Evolutionary conservation across 768 basidiomycete species (phyloP).

Genomic region (Aureoboletus auriporus): DNA sequence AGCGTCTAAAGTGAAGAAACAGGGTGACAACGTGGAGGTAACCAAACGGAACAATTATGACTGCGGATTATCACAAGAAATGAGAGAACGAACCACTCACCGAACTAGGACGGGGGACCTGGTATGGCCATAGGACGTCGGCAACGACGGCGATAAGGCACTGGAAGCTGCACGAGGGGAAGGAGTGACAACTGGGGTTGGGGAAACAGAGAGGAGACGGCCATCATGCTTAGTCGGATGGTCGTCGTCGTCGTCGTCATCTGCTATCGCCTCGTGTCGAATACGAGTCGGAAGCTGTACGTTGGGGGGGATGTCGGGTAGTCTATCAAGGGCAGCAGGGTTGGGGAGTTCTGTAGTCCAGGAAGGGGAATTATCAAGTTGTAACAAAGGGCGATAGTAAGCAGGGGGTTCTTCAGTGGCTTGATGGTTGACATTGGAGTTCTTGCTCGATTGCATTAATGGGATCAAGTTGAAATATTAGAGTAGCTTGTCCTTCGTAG

Average conservation of each 20-base stretch:
- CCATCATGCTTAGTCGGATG: constrained; percentile 27
- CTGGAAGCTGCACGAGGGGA: constrained; percentile 9
- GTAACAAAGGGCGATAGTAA: constrained; percentile 28
- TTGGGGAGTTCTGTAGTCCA: constrained; percentile 13
- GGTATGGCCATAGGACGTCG: constrained; percentile 19
- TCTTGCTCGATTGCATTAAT: constrained; percentile 30
- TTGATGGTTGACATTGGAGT: constrained; percentile 22
- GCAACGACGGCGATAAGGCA: constrained; percentile 13
- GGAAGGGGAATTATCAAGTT: constrained; percentile 28
- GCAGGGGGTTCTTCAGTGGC: constrained; percentile 14
- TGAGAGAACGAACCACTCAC: constrained; percentile 15
- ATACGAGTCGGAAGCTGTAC: constrained; percentile 9
- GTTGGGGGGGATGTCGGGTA: constrained; percentile 6
- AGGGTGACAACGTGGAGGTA: constrained; percentile 11
- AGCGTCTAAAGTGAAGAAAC: constrained; percentile 8
- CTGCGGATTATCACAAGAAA: constrained; percentile 4
- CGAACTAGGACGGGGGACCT: constrained; percentile 30
- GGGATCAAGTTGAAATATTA: constrained; percentile 11
- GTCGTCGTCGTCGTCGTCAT: constrained; percentile 25
- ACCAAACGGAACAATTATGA: not conserved
- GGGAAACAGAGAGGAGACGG: constrained; percentile 13
- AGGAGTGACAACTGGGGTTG: constrained; percentile 9
- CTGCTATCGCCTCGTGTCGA: constrained; percentile 6
- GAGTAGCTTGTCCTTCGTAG: constrained; percentile 19
- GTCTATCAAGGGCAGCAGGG: constrained; percentile 6